Evolutionary conservation across 2,329 filamentous ascomycete genomes (phyloP), one percentile per base, ranked within the genome.

Genomic region (Aspergillus pseudoterreus): DNA sequence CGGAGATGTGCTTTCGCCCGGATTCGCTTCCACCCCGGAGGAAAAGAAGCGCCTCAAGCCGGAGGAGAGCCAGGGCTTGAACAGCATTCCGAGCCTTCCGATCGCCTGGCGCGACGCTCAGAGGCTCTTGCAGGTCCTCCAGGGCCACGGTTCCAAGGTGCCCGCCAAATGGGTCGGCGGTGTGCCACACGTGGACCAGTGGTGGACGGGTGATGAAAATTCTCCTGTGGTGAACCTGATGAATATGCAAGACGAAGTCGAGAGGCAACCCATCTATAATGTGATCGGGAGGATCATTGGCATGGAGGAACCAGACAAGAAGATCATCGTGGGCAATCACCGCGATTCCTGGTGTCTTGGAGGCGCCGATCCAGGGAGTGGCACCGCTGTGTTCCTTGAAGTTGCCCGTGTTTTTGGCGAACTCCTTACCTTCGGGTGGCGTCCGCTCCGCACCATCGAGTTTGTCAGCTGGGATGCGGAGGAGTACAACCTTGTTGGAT

Each of bases 401-500:
- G 79, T 97, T 52, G 85, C 88, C 19, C 85, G 88, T 42, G 84
- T 96, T 45, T 89, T 99, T 62, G 90, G 91, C 38, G 84, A 90
- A 57, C 80, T 97, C 14, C 78, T 85, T 19, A 72, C 78, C 14
- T 82, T 84, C 51, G 92, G 92, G 48, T 99, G 94, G 94, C 82
- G 88, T 22, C 94, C 94, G 1, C 78, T 95, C 14, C 86, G 94
- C n/a, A 95, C 90, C 3, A 95, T 99, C 57, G 88, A 95, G 68
- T 97, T 99, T 70, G 91, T 92, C 65, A 96, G 90, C 32, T 99
- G 94, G 94, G 94, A 99, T 69, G 94, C 83, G 4, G 87, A 87
- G 60, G 90, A 92, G 70, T 97, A 96, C 75, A 96, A 96, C 70
- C 76, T 94, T 43, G 88, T 96, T 52, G 94, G 94, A 8, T 95